Base-by-base conservation (phyloP, 164 flowering plant species). In the Magnolia sinica region DNA sequence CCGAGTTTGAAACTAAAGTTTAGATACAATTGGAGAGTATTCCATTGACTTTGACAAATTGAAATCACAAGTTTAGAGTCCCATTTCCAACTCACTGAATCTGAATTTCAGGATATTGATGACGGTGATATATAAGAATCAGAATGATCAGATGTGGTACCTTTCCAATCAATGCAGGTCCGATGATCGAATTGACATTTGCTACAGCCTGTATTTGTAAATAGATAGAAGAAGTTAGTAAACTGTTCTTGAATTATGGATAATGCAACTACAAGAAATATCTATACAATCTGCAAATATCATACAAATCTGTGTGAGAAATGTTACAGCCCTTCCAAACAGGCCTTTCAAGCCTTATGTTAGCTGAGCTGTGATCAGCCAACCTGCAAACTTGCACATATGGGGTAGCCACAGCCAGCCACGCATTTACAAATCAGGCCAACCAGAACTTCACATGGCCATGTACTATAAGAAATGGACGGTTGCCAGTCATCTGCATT, bases 101-200 rank as follows among this genome's bases (percentile, higher is more conserved):
- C 59, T 11, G 59, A 9, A 55, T 55, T 14, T 55, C 16, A 14
- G 29, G 5, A 8, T 65, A 20, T 23, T 23, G 14, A 24, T 20
- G 29, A 10, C 29, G 7, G 68, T 24, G 29, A 65, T 18, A 68
- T 11, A 24, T 31, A 13, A 11, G 50, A 29, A 68, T 4, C 18
- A 16, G 71, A 27, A 10, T 31, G 18, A 50, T 19, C 19, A 10
- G 52, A 37, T 49, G 22, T 37, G 22, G 68, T 78, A 85, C 91
- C 88, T 84, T 88, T 68, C 90, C 90, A 64, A 88, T 81, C 81
- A 86, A 77, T 22, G 89, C 89, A 24, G 89, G 91, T 14, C 81
- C 91, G 69, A 88, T 88, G 76, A 83, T 84, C n/a, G 81, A 11
- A 52, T 88, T 88, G 73, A 88, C 89, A 82, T 88, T 88, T 24